Evolutionary conservation across 2,329 filamentous ascomycete genomes (phyloP), one percentile per base, ranked within the genome.

Genomic region (Aspergillus hortae): DNA sequence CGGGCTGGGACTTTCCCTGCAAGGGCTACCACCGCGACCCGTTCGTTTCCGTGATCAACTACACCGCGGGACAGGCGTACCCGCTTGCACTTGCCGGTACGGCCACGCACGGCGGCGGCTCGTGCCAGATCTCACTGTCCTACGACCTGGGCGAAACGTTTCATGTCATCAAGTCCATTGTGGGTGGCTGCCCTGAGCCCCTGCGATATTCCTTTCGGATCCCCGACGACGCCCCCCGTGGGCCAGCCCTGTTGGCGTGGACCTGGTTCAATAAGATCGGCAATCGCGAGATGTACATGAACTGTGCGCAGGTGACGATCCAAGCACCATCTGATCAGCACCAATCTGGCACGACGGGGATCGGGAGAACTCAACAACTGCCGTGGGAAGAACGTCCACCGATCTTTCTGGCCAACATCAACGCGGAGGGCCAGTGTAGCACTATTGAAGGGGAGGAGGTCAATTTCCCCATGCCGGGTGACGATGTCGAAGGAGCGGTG

Each of bases 211-310:
- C 78, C 59, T 91, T 91, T 68, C 81, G 77, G 36, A 72, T 91
- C 36, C 88, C 88, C 7, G 68, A 71, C 3, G 82, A 85, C 57
- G 81, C 82, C 2, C 82, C 84, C 14, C 50, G 75, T 72, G 69
- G 80, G 9, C 62, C 84, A 25, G 86, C 83, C 53, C 67, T 92
- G 44, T 80, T 92, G 47, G 83, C 83, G 38, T 92, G 89, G 89
- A 84, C 83, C 40, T 89, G 86, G 86, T 86, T 88, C 73, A 90
- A 90, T 75, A 74, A 83, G 57, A 72, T 86, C 36, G 88, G 88
- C 25, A 90, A 90, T 73, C 80, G 88, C 45, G 88, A 92, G 69
- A 88, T 88, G 81, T 92, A 92, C 79, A 90, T 90, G 86, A 89
- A 90, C 72, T 92, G 89, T 65, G 88, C 88, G 9, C 77, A 81